Conservation (phyloP, 768 basidiomycete species). For the Termitomyces sp. region DNA sequence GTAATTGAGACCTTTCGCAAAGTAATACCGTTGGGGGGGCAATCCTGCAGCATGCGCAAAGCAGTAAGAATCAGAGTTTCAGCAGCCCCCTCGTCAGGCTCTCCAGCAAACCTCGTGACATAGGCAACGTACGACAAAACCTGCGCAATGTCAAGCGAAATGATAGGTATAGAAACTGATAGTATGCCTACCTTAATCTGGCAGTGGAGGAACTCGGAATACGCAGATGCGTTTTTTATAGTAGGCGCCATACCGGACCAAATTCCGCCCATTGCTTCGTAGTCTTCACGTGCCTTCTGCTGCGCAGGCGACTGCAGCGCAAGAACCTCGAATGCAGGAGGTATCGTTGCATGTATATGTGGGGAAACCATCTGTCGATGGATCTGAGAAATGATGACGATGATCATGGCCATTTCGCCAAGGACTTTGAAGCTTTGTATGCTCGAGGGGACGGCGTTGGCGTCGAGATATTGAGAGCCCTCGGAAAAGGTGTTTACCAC, state of each 20-base stretch:
- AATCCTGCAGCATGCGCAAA: slow-evolving; percentile 88
- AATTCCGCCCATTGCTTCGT: slow-evolving; percentile 73
- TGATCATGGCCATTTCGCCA: slow-evolving; percentile 88
- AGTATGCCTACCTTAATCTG: slow-evolving; percentile 77
- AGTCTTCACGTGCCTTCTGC: slow-evolving; percentile 66
- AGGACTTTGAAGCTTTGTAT: slow-evolving; percentile 90
- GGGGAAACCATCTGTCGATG: slow-evolving; percentile 61
- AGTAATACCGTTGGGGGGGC: slow-evolving; percentile 78
- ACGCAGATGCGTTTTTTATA: slow-evolving; percentile 67
- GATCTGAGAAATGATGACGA: slow-evolving; percentile 85
- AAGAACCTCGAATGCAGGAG: slow-evolving; percentile 75
- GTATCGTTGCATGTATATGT: slow-evolving; percentile 63
- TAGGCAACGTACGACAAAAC: slow-evolving; percentile 91
- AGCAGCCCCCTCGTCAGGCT: slow-evolving; percentile 64
- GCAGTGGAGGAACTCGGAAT: slow-evolving; percentile 77
- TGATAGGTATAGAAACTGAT: background rate
- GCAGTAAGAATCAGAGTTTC: slow-evolving; percentile 77
- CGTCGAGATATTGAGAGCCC: slow-evolving; percentile 48
- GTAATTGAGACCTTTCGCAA: slow-evolving; percentile 62
- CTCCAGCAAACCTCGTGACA: slow-evolving; percentile 62
- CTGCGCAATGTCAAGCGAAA: slow-evolving; percentile 29
- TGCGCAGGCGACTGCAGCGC: slow-evolving; percentile 79
- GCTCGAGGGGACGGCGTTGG: slow-evolving; percentile 57
- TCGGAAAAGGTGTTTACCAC: slow-evolving; percentile 74
- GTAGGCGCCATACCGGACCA: slow-evolving; percentile 80